Base-by-base conservation (phyloP, 768 basidiomycete genomes). In the Collybia sp. region DNA sequence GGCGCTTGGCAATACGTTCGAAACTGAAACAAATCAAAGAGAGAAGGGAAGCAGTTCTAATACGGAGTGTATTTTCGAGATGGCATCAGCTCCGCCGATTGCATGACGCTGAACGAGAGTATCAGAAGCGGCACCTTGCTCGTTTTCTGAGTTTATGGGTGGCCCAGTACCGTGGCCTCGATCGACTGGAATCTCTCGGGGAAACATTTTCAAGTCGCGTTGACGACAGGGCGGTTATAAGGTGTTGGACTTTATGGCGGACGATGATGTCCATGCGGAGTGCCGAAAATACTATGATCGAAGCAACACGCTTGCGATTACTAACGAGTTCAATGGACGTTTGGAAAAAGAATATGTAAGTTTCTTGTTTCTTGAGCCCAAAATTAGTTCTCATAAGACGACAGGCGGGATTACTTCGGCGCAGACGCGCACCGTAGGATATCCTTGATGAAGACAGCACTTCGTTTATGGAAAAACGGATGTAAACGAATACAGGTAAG, bases 1-100 rank as follows among this genome's bases (percentile, higher is more conserved):
- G 84, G 83, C 75, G 82, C 25, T 66, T 76, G 40, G 83, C 77
- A 42, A 88, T 88, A 85, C 82, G 85, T 20, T 54, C 66, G 51
- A 84, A 77, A 58, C 88, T 88, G 80, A 80, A 77, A 55, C 58
- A 62, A 10, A 66, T 85, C 30, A 78, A 77, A 51, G 77, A 77
- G 48, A 79, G 67, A 48, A 72, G 73, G 46, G 82, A 86, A 20
- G 47, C 54, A 5, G 73, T 75, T 53, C 57, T 87, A 38, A 60
- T 71, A 54, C 76, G 68, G 53, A 76, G 82, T 52, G 75, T 75
- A 6, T 87, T 84, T 82, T 68, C 60, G 35, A 75, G 75, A 55
- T 91, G 89, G 89, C 72, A 75, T 35, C 82, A 79, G 48, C 65
- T 71, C 8, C 72, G 80, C 50, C 70, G 67, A n/a, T 69, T 70